Conservation (phyloP, 306 rosid genomes). For the Acacia crassicarpa region DNA sequence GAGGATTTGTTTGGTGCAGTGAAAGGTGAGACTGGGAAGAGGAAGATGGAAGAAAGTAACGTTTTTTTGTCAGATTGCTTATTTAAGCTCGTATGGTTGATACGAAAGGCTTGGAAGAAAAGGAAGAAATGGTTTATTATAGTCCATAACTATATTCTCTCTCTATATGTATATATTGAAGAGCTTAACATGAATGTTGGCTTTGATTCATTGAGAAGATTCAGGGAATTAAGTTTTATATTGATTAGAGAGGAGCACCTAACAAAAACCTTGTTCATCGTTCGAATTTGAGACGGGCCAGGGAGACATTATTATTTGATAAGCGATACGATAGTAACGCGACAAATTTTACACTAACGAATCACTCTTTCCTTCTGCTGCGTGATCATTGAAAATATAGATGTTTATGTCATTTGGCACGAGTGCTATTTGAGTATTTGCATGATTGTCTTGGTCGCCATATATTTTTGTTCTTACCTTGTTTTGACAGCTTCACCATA, state of each 20-base stretch:
- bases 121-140: too few relatives aligned
- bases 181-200: neutral
- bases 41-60: neutral
- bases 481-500: too few relatives aligned
- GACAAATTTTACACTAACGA: neutral
- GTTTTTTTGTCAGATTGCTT: neutral
- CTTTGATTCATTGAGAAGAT: neutral
- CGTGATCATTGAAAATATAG: neutral
- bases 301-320: neutral
- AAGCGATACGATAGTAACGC: neutral
- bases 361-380: neutral
- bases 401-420: neutral
- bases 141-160: too few relatives aligned
- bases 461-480: too few relatives aligned
- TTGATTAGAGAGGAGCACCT: too few relatives aligned
- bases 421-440: neutral
- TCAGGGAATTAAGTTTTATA: neutral
- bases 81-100: neutral
- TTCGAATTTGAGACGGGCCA: too few relatives aligned
- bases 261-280: too few relatives aligned
- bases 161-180: too few relatives aligned
- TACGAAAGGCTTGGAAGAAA: neutral
- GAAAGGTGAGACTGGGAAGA: too few relatives aligned
- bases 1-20: too few relatives aligned
- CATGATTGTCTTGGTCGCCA: neutral